Evolutionary conservation across 345 rosid genomes (phyloP), one percentile per base, ranked within the genome.

Genomic region (Streptanthus diversifolius): DNA sequence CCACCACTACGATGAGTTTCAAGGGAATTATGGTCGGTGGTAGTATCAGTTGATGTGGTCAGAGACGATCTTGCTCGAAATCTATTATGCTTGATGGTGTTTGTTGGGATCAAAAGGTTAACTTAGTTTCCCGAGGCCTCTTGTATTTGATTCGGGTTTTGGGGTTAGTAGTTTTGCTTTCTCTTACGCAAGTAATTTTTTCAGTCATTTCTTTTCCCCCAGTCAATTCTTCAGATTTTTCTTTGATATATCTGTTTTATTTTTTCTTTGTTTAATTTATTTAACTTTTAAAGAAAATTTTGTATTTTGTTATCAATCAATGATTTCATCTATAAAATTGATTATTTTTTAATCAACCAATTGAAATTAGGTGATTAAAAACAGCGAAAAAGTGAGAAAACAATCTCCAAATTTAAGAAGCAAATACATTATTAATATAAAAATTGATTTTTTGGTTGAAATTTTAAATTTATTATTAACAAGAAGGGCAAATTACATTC

Each of bases 1-100:
- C 43, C 44, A 36, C 32, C 41, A 59, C 11, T n/a, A 74, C 17
- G 40, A 19, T 0, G 63, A 66, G 45, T 49, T 40, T 35, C 22
- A 44, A 66, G 7, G 68, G 48, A 33, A 52, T 41, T 15, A 52
- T 75, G 74, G 63, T 22, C 54, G 79, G n/a, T 33, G 27, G 25
- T 75, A 68, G 73, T 43, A 33, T 39, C 45, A 19, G 10, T 18
- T 66, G 51, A 22, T 45, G 32, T 45, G 51, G 41, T 18, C 33
- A 4, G 4, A 57, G 21, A 44, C 13, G 4, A 24, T 12, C 29
- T 63, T 30, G 59, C 59, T 5, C 24, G 11, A 57, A 45, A 13
- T 49, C 21, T 11, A 37, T 59, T 47, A 49, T 65, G 45, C 56
- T 24, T 63, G 66, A 36, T 47, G 54, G 51, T 27, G 14, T 72